phyloP scores from a whole-genome alignment of 257 asterid genomes.

The Rehmannia glutinosa region DNA sequence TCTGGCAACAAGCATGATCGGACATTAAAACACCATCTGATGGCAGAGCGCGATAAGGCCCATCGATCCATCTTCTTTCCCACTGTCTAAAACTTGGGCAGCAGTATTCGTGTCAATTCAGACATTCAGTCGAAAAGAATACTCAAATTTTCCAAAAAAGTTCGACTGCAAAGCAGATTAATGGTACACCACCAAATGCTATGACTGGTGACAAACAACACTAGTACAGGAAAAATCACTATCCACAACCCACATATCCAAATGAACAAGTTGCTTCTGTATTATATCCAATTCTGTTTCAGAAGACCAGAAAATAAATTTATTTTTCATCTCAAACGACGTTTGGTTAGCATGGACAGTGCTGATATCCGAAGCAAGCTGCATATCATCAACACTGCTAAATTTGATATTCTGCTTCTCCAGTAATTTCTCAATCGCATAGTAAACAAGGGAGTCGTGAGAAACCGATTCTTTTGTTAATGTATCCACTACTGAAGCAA shows the following conservation, averaged over 20 bases:
- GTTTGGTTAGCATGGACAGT: slow-evolving; percentile 31
- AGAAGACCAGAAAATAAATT: slow-evolving; percentile 58
- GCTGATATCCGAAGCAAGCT: slow-evolving; percentile 37
- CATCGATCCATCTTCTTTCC: background rate
- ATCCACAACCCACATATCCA: slow-evolving; percentile 62
- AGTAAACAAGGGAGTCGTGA: slow-evolving; percentile 25
- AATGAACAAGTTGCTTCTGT: slow-evolving; percentile 48
- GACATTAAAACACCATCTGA: background rate
- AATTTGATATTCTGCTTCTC: slow-evolving; percentile 35
- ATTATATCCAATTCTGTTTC: slow-evolving; percentile 32
- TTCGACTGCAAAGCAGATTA: background rate
- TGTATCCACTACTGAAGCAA: slow-evolving; percentile 31
- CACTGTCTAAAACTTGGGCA: background rate
- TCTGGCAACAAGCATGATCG: background rate
- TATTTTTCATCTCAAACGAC: slow-evolving; percentile 25
- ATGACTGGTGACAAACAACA: slow-evolving; percentile 67
- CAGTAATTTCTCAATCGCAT: slow-evolving; percentile 47
- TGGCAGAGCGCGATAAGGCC: background rate
- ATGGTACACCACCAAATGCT: slow-evolving; percentile 13
- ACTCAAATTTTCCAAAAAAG: background rate
- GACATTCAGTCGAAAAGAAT: background rate
- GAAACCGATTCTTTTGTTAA: slow-evolving; percentile 38
- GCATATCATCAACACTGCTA: slow-evolving; percentile 46
- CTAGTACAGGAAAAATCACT: slow-evolving; percentile 67
- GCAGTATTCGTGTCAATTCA: background rate